A percentile compares a stretch with the other conserved stretches of the same genome.
These are phyloP conservation scores for Naganishia randhawae DNA, from an alignment of 768 basidiomycete genomes.

Conservation along the genomic window DNA sequence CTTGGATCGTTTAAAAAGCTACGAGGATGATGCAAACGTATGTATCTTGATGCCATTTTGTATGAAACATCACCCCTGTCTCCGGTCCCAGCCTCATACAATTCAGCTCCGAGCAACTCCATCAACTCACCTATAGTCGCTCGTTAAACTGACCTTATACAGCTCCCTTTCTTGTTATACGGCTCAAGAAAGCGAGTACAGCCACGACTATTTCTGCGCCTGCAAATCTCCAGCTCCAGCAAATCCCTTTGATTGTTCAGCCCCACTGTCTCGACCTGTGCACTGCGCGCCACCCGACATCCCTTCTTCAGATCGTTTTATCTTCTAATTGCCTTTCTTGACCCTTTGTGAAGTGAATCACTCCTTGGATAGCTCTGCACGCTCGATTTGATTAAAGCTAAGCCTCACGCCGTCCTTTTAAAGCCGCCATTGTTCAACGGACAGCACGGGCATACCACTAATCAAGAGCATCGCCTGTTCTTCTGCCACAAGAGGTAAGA, in stretches of 20 bases:
- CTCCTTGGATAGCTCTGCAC: background rate
- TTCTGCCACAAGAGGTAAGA: background rate
- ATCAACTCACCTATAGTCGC: slow-evolving; percentile 18
- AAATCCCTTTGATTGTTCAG: background rate
- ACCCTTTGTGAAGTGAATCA: slow-evolving; percentile 1
- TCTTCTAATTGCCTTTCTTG: background rate
- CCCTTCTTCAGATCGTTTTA: slow-evolving; percentile 5
- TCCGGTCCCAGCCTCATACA: background rate
- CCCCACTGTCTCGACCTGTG: background rate
- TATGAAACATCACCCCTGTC: background rate
- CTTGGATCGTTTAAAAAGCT: background rate
- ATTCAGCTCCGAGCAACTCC: background rate
- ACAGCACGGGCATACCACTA: background rate
- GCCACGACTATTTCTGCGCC: background rate
- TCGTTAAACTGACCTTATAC: slow-evolving; percentile 20
- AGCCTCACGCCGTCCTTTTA: background rate
- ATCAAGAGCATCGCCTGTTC: background rate
- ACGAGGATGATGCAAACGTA: background rate
- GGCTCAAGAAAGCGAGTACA: background rate
- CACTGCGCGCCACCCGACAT: background rate
- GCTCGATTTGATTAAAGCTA: background rate
- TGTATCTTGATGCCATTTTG: background rate
- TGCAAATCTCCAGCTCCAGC: background rate
- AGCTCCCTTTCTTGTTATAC: background rate
- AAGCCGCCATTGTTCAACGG: background rate